Base-by-base conservation (phyloP, 2,329 filamentous ascomycete genomes). In the Neocucurbitaria cava region DNA sequence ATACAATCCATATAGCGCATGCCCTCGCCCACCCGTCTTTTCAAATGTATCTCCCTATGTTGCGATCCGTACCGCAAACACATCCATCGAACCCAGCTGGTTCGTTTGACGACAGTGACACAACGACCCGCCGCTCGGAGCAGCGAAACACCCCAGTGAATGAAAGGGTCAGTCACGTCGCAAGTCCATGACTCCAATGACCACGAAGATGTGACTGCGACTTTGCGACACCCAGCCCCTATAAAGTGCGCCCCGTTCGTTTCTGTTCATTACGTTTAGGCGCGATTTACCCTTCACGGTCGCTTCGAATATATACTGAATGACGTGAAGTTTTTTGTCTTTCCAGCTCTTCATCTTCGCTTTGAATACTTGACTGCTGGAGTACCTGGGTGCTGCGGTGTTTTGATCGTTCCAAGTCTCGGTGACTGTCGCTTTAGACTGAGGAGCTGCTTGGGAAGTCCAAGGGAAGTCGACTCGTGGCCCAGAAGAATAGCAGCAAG, bases 171-270 rank as follows among this genome's bases (percentile, higher is more conserved):
- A 26, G 11, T 40, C 7, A 26, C 20, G 13, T 6, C 5, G 20
- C 3, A 9, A 40, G 11, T 23, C 20, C 18, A 45, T 51, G 52
- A 58, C 44, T 49, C 54, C 42, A 44, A 35, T 48, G 18, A 40
- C 10, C 10, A 40, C 33, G 30, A 11, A 38, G 30, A 53, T 28
- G 26, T 52, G 56, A 50, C 50, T 49, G 41, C 49, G 46, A 28
- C 23, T 26, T 26, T 26, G 20, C 31, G 35, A 26, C 13, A 40
- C 36, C 36, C 49, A 42, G 24, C 36, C 43, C 36, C 13, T 24
- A 36, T 39, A 41, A 26, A 49, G 24, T 3, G 15, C 11, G 5
- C 7, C 23, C 13, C 20, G 36, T 39, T 38, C n/a, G 35, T 38
- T 38, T 23, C 20, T 39, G 20, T 39, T n/a, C 31, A 8, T 35